A percentile compares a stretch with the other conserved stretches of the same genome.
phyloP scores from a whole-genome alignment of 768 basidiomycete species.

The Lactarius indigo region DNA sequence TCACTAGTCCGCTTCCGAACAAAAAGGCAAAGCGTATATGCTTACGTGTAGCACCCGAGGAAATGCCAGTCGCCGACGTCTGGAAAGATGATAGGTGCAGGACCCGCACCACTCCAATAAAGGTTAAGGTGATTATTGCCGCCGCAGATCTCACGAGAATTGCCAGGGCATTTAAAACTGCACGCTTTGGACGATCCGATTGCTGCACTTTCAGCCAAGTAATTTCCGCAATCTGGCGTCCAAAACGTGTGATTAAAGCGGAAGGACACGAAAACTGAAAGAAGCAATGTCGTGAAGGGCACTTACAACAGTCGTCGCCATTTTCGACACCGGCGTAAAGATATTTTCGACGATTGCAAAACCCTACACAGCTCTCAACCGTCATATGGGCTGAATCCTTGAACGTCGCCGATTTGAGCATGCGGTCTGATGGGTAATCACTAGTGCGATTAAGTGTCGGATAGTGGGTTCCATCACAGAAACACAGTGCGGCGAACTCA shows the following conservation, averaged over 20 bases:
- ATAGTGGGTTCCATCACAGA: conserved; percentile 22
- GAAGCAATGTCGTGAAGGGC: not conserved
- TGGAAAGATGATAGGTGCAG: too few species aligned
- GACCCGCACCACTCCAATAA: not conserved
- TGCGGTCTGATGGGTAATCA: conserved; percentile 55
- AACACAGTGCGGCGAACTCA: too few species aligned
- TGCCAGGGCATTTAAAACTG: conserved; percentile 57
- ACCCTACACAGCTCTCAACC: conserved; percentile 46
- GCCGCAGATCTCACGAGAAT: conserved; percentile 56
- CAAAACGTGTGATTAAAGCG: not conserved
- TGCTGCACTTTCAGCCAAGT: conserved; percentile 43
- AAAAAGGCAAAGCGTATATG: conserved; percentile 27
- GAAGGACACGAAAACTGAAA: not conserved
- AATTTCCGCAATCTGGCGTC: conserved; percentile 60
- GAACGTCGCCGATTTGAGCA: conserved; percentile 49
- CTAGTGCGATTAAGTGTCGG: conserved; percentile 39
- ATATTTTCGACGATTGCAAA: conserved; percentile 44
- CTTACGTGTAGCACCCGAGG: conserved; percentile 50
- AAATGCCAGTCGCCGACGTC: too few species aligned
- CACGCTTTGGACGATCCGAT: conserved; percentile 50
- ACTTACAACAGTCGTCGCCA: conserved; percentile 58
- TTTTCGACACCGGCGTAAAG: conserved; percentile 74
- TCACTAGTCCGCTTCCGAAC: conserved; percentile 9
- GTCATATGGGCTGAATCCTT: conserved; percentile 56
- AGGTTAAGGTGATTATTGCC: conserved; percentile 55